phyloP scores from a whole-genome alignment of 352 stramenopile species.

The Phytopythium vexans region DNA sequence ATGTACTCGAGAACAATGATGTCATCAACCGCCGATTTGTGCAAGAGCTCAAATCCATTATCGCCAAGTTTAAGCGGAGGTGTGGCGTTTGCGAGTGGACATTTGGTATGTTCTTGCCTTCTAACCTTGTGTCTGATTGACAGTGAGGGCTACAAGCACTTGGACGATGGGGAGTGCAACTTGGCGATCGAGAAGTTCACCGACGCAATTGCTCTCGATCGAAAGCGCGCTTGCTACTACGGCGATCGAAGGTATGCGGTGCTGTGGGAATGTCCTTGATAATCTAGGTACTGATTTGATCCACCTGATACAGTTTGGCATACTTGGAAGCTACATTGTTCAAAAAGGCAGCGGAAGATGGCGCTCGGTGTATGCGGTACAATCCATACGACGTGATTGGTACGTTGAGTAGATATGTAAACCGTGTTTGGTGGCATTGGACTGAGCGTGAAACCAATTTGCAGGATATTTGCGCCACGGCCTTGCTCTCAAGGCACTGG shows the following conservation, averaged over 20 bases:
- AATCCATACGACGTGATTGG: constrained; percentile 93
- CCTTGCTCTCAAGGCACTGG: constrained; percentile 86
- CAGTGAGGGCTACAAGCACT: constrained; percentile 89
- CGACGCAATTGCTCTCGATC: constrained; percentile 88
- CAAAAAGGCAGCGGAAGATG: constrained; percentile 88
- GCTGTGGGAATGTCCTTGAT: background rate
- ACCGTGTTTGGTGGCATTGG: background rate
- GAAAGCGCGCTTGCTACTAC: constrained; percentile 89
- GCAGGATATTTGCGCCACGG: constrained; percentile 90
- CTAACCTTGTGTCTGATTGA: background rate
- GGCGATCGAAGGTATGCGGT: constrained; percentile 76
- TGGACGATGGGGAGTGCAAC: constrained; percentile 87
- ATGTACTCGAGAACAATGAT: constrained; percentile 33
- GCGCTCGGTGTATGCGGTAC: constrained; percentile 87
- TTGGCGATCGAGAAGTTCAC: constrained; percentile 92
- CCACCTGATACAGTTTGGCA: constrained; percentile 39
- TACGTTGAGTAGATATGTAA: constrained; percentile 2
- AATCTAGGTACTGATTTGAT: background rate
- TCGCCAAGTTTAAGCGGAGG: constrained; percentile 54
- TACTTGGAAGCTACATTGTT: constrained; percentile 62
- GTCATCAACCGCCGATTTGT: constrained; percentile 46
- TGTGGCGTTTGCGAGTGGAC: background rate
- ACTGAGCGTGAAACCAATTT: background rate
- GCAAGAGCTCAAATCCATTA: constrained; percentile 58
- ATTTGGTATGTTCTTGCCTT: background rate